Base-by-base conservation (phyloP, 352 stramenopile species). In the Nothophytophthora sp. region DNA sequence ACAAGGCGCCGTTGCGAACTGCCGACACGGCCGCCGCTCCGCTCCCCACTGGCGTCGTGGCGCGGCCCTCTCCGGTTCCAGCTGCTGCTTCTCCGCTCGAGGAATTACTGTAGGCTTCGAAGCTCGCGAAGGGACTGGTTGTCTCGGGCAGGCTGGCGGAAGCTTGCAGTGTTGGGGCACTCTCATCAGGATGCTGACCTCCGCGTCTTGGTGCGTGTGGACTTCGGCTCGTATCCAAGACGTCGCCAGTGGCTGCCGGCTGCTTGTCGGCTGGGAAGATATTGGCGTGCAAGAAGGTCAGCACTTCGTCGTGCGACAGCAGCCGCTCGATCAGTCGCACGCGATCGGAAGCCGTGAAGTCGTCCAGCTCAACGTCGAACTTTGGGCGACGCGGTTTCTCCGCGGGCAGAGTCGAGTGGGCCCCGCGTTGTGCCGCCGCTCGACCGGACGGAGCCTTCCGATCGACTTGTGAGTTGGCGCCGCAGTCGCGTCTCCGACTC, bases 251-350 rank as follows among this genome's bases (percentile, higher is more conserved):
- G 7, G 53, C 33, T 12, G 33, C 27, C 38, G 45, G 16, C 15
- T 55, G 29, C 6, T 50, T 43, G 11, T 70, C 61, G 1, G 74
- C 60, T 9, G 79, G 80, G 41, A 96, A 93, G n/a, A 93, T 34
- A 3, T 90, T 73, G 27, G 70, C 76, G 39, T 94, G 90, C 27
- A 96, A 38, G 27, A 90, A 71, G 0, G 70, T 76, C 15, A 96
- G 56, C 29, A 95, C 82, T 63, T 92, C 76, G 32, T 95, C 83
- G 24, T 95, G 80, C 2, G 82, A 71, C 28, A 96, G 44, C 12
- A 96, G 67, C 2, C 77, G 65, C 51, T 92, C 74, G 20, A 96
- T 90, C 12, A 96, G 49, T 1, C 77, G 77, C 3, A 90, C 67
- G 9, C 84, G 81, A 19, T 94, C 83, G 3, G 63, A 57, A 0